These are phyloP conservation scores for Hemileia vastatrix DNA, from an alignment of 1,284 basidiomycete genomes.

Conservation along the genomic window DNA sequence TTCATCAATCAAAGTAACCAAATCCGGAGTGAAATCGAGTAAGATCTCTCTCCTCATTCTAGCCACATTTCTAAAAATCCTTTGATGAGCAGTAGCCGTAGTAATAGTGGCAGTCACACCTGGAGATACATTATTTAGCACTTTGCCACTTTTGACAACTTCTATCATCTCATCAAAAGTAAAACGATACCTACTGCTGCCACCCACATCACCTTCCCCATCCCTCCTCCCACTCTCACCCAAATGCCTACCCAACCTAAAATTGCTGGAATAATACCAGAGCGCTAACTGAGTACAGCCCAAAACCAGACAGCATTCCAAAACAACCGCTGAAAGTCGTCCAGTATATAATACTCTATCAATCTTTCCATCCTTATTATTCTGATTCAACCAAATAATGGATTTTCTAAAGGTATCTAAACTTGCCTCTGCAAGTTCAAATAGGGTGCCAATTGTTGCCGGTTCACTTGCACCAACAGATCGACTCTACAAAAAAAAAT, in stretches of 20 bases:
- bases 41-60: conserved; percentile 18
- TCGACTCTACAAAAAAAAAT: conserved; percentile 9
- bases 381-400: neutral
- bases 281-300: conserved; percentile 13
- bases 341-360: neutral
- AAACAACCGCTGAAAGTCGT: neutral
- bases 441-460: conserved; percentile 16
- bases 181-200: too few species aligned
- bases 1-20: conserved; percentile 17
- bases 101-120: neutral
- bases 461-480: conserved; percentile 18
- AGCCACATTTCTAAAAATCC: too few species aligned
- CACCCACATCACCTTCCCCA: too few species aligned
- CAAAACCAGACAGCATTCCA: conserved; percentile 17
- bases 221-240: too few species aligned
- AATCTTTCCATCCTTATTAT: neutral
- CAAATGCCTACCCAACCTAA: too few species aligned
- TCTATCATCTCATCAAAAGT: neutral
- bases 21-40: conserved; percentile 13
- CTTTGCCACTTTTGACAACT: neutral
- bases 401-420: conserved; percentile 17
- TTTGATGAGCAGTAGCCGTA: neutral
- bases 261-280: conserved; percentile 3
- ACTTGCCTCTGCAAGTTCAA: conserved; percentile 19
- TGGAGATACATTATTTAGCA: conserved; percentile 1